phyloP scores from a whole-genome alignment of 371 early-diverging fungal species.

The Rhizopus stolonifer region DNA sequence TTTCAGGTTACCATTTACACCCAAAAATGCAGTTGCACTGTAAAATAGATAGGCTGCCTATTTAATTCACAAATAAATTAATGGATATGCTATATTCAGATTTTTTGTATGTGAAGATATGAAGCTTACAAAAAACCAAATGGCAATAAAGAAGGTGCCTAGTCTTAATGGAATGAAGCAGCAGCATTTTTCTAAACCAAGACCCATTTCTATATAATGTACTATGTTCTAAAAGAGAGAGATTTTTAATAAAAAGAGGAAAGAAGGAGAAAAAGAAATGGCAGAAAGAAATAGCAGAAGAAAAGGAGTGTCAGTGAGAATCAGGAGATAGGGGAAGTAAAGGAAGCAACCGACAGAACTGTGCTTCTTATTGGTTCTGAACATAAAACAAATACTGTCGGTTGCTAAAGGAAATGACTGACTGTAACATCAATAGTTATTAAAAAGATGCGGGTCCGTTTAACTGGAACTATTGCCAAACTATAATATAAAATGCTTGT shows the following conservation, averaged over 20 bases:
- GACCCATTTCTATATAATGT: constrained; percentile 3
- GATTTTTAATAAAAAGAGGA: neutral
- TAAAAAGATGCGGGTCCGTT: too few species aligned
- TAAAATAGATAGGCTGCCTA: constrained; percentile 45
- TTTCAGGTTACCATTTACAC: constrained; percentile 37
- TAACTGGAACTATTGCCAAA: too few species aligned
- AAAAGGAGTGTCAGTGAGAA: neutral
- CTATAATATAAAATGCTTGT: too few species aligned
- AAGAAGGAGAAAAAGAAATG: neutral
- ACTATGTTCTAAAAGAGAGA: neutral
- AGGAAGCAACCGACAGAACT: neutral
- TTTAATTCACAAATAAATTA: neutral
- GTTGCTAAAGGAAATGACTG: too few species aligned
- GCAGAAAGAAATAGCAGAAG: neutral
- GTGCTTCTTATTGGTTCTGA: constrained; percentile 1
- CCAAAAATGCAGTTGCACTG: constrained; percentile 45
- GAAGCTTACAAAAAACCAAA: constrained; percentile 32
- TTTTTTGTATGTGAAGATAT: neutral
- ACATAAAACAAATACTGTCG: neutral
- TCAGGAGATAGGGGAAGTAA: neutral
- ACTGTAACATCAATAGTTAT: too few species aligned
- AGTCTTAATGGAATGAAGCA: constrained; percentile 33
- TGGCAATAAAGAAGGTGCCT: constrained; percentile 34
- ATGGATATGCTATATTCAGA: neutral
- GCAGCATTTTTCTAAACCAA: constrained; percentile 24